A percentile compares a stretch with the other conserved stretches of the same genome.
phyloP scores from a whole-genome alignment of 208 protist genomes.

The Wallacemonas rigidus region DNA sequence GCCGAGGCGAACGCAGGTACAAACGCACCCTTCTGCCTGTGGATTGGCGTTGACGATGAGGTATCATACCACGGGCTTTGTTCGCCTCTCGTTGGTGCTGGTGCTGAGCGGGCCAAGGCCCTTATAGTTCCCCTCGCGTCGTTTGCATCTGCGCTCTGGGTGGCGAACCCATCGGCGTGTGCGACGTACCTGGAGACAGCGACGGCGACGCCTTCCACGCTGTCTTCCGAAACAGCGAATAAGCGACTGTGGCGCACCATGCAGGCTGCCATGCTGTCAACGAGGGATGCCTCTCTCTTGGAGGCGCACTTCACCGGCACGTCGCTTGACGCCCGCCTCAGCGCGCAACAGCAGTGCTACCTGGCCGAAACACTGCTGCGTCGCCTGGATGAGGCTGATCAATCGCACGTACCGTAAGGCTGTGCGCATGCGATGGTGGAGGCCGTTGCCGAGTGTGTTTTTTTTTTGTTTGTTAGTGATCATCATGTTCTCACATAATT shows the following conservation, averaged over 20 bases:
- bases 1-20: not conserved
- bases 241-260: conserved; percentile 73
- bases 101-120: conserved; percentile 22
- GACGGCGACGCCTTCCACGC: conserved; percentile 23
- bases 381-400: conserved; percentile 34
- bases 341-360: conserved; percentile 58
- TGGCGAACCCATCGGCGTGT: conserved; percentile 44
- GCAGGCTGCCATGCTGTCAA: conserved; percentile 85
- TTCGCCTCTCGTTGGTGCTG: conserved; percentile 31
- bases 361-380: conserved; percentile 74
- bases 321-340: conserved; percentile 68
- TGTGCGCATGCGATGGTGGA: no score
- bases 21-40: not conserved
- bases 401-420: no score
- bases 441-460: no score
- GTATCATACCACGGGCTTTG: conserved; percentile 19
- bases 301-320: conserved; percentile 45
- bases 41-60: conserved; percentile 53
- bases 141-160: conserved; percentile 75
- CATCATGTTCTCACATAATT: not conserved
- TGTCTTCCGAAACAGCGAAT: conserved; percentile 33
- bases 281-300: conserved; percentile 71
- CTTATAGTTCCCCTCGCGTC: conserved; percentile 50
- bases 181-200: conserved; percentile 41
- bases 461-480: not conserved